phyloP scores from a whole-genome alignment of 164 flowering plant genomes.

The Akebia trifoliata region DNA sequence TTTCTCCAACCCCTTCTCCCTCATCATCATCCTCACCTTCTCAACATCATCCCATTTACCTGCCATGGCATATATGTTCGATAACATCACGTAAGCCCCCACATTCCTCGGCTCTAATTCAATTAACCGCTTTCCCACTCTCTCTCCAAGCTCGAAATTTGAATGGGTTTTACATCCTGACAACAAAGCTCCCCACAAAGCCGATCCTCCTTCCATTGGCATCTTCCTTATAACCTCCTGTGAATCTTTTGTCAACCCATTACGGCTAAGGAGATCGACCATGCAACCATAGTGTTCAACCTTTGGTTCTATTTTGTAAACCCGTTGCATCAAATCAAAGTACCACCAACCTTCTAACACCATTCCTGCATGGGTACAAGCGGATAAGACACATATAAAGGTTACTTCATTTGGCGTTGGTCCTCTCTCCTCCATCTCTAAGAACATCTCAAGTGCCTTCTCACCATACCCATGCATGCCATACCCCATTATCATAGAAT shows the following conservation, averaged over 20 bases:
- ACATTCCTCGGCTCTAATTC: conserved; percentile 40
- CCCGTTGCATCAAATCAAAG: conserved; percentile 46
- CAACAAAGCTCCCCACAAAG: conserved; percentile 50
- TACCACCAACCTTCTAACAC: conserved; percentile 66
- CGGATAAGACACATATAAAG: conserved; percentile 50
- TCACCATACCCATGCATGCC: conserved; percentile 57
- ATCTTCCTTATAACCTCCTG: conserved; percentile 37
- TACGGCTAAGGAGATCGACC: conserved; percentile 60
- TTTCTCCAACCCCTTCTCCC: conserved; percentile 34
- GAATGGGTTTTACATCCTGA: conserved; percentile 46
- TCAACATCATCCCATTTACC: conserved; percentile 64
- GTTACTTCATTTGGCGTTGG: conserved; percentile 51
- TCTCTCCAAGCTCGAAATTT: conserved; percentile 41
- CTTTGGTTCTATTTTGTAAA: conserved; percentile 51
- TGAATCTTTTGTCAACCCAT: conserved; percentile 43
- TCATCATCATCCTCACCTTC: conserved; percentile 46
- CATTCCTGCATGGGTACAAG: conserved; percentile 61
- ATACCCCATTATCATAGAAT: conserved; percentile 64
- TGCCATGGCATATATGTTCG: conserved; percentile 56
- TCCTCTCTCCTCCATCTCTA: conserved; percentile 58
- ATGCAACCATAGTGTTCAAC: conserved; percentile 63
- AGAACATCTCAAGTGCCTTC: conserved; percentile 53
- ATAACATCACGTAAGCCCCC: conserved; percentile 53
- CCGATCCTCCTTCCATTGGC: conserved; percentile 38
- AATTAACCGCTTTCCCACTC: conserved; percentile 38